Evolutionary conservation across 2,329 filamentous ascomycete species (phyloP).

Genomic region (Diplodia corticola): DNA sequence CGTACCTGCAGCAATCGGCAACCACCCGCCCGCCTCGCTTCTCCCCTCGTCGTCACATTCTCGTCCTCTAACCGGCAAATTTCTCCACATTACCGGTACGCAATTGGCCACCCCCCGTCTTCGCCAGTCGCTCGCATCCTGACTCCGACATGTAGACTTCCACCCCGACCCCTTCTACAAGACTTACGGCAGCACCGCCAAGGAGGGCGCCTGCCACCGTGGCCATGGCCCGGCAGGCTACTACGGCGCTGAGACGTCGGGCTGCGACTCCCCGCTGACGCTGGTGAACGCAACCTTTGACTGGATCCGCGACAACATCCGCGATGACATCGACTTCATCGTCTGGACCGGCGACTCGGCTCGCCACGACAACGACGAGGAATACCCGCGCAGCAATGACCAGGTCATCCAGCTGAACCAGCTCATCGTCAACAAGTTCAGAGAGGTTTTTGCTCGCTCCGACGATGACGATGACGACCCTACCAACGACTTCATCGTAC

Average conservation of each 20-base stretch:
- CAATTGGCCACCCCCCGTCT: slow-evolving; percentile 18
- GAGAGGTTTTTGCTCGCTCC: slow-evolving; percentile 65
- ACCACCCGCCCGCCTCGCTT: no score
- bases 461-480: slow-evolving; percentile 50
- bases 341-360: slow-evolving; percentile 92
- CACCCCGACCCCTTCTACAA: slow-evolving; percentile 91
- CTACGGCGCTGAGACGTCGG: slow-evolving; percentile 82
- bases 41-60: not conserved
- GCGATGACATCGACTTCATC: slow-evolving; percentile 81
- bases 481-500: slow-evolving; percentile 66
- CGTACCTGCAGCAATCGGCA: slow-evolving; percentile 15
- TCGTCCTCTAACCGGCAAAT: slow-evolving; percentile 57
- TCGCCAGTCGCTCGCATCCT: not conserved
- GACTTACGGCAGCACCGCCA: slow-evolving; percentile 68
- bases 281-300: slow-evolving; percentile 86
- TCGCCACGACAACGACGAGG: slow-evolving; percentile 84
- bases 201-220: slow-evolving; percentile 74
- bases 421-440: slow-evolving; percentile 73
- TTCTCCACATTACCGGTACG: slow-evolving; percentile 85
- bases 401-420: slow-evolving; percentile 80
- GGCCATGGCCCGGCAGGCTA: slow-evolving; percentile 73
- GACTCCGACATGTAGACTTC: slow-evolving; percentile 63
- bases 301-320: slow-evolving; percentile 80
- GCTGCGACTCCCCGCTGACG: slow-evolving; percentile 80
- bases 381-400: slow-evolving; percentile 69